A percentile compares a stretch with the other conserved stretches of the same genome.
phyloP scores from a whole-genome alignment of 108 stramenopile genomes.

The Stephanodiscus triporus region DNA sequence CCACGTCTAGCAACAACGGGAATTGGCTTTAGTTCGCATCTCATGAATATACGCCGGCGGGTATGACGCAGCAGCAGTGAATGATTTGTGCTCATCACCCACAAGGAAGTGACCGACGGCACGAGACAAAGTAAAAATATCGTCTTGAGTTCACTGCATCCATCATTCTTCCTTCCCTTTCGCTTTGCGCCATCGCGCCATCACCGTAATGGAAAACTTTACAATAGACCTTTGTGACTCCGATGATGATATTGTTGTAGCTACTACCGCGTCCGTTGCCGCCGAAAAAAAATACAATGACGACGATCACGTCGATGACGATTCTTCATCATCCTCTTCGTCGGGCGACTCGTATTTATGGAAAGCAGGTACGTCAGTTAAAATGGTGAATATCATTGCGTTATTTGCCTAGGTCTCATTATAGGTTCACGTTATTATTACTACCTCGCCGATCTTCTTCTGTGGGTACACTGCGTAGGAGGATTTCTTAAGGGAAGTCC shows the following conservation, averaged over 20 bases:
- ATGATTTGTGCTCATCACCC: no score
- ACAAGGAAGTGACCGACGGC: no score
- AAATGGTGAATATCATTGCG: slow-evolving; percentile 8
- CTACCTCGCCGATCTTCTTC: slow-evolving; percentile 4
- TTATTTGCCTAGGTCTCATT: slow-evolving; percentile 7
- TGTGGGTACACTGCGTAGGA: background rate
- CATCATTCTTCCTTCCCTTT: background rate
- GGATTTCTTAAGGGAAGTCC: slow-evolving; percentile 11
- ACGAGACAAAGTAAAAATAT: no score
- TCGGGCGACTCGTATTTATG: slow-evolving; percentile 22
- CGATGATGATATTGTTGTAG: slow-evolving; percentile 18
- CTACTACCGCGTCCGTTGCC: slow-evolving; percentile 1
- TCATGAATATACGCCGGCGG: background rate
- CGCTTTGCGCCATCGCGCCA: background rate
- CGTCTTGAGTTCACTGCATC: background rate
- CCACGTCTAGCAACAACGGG: background rate
- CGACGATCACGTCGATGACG: slow-evolving; percentile 6
- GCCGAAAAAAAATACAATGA: background rate
- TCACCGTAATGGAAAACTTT: slow-evolving; percentile 9
- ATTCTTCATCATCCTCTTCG: slow-evolving; percentile 29
- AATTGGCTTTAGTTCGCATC: background rate
- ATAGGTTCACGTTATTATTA: no score
- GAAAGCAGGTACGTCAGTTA: slow-evolving; percentile 8
- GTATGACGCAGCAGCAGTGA: no score
- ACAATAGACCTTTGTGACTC: slow-evolving; percentile 46